These are phyloP conservation scores for Neofusicoccum parvum DNA, from an alignment of 2,329 filamentous ascomycete genomes.

Conservation along the genomic window DNA sequence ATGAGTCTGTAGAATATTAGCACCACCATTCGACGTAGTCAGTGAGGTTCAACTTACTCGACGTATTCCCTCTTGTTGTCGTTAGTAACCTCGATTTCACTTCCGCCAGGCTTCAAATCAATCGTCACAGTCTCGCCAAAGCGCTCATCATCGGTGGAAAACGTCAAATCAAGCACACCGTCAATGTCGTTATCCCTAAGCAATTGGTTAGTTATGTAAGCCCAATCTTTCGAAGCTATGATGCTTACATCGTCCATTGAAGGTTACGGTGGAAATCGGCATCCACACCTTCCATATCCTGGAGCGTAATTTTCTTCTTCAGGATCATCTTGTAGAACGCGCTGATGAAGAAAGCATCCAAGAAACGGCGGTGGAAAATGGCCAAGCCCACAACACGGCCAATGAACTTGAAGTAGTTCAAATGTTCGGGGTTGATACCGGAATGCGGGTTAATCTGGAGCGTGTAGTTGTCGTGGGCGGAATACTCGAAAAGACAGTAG, in stretches of 20 bases:
- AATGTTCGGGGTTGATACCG: constrained; percentile 97
- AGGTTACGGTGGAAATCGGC: constrained; percentile 96
- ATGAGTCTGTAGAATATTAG: constrained; percentile 64
- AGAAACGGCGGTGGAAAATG: constrained; percentile 96
- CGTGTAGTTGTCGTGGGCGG: constrained; percentile 99
- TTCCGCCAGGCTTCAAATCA: constrained; percentile 86
- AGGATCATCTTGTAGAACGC: constrained; percentile 99
- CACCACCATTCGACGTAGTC: background rate
- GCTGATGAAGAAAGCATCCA: constrained; percentile 98
- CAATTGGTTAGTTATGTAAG: constrained; percentile 21
- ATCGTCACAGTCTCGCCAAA: constrained; percentile 94
- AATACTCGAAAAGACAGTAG: constrained; percentile 99
- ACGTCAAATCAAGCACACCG: constrained; percentile 91
- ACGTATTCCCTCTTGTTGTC: constrained; percentile 99
- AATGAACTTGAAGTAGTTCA: constrained; percentile 99
- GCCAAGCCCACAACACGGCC: constrained; percentile 94
- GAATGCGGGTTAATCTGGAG: constrained; percentile 99
- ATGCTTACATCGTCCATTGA: constrained; percentile 81
- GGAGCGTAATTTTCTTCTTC: constrained; percentile 84
- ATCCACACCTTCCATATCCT: constrained; percentile 99
- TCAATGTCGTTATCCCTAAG: constrained; percentile 88
- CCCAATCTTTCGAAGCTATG: background rate
- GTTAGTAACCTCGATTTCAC: constrained; percentile 94
- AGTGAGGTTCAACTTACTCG: constrained; percentile 60
- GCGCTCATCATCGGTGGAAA: constrained; percentile 94